These are phyloP conservation scores for Exophiala dermatitidis DNA, from an alignment of 2,329 filamentous ascomycete genomes.

Conservation along the genomic window DNA sequence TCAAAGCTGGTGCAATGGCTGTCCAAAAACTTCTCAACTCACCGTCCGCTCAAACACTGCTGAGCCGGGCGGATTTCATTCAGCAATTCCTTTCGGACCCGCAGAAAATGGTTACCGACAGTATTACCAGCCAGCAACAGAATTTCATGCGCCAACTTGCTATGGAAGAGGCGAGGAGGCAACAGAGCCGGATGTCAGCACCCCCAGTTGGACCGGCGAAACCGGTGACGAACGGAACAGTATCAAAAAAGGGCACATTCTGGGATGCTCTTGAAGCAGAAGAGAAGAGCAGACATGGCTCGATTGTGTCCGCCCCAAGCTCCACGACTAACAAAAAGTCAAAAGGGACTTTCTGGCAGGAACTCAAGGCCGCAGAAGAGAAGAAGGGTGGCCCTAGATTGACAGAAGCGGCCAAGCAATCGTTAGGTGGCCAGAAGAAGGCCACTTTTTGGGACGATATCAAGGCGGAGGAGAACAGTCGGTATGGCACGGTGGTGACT, in stretches of 20 bases:
- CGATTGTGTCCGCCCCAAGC: slow-evolving; percentile 10
- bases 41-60: slow-evolving; percentile 19
- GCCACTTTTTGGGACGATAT: slow-evolving; percentile 23
- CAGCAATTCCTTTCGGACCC: slow-evolving; percentile 24
- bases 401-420: slow-evolving; percentile 1
- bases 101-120: slow-evolving; percentile 22
- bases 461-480: slow-evolving; percentile 18
- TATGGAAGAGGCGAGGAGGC: slow-evolving; percentile 19
- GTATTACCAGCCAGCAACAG: slow-evolving; percentile 16
- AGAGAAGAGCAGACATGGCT: slow-evolving; percentile 14
- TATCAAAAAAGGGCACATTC: slow-evolving; percentile 11
- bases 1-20: slow-evolving; percentile 20
- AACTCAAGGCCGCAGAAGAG: slow-evolving; percentile 21
- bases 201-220: neutral
- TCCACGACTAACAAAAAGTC: slow-evolving; percentile 6
- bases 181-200: slow-evolving; percentile 1
- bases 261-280: slow-evolving; percentile 16
- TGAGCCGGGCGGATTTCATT: slow-evolving; percentile 23
- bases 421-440: slow-evolving; percentile 2
- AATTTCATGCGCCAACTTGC: slow-evolving; percentile 22
- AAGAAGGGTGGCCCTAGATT: slow-evolving; percentile 9
- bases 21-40: slow-evolving; percentile 20
- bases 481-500: slow-evolving; percentile 22
- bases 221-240: slow-evolving; percentile 1
- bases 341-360: slow-evolving; percentile 24